Evolutionary conservation across 306 rosid genomes (phyloP), one percentile per base, ranked within the genome.

Genomic region (Hylodesmum podocarpum): DNA sequence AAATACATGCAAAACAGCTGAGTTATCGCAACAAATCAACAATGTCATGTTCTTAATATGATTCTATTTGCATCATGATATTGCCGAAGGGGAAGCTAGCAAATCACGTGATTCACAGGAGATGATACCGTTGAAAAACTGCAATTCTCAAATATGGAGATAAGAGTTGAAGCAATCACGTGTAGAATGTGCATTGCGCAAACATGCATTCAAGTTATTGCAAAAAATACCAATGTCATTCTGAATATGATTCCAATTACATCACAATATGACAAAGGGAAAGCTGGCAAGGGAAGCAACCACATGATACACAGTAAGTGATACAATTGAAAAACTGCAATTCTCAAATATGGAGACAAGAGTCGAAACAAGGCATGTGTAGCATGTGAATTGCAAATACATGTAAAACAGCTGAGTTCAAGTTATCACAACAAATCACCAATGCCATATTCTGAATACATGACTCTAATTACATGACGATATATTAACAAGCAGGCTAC

Each of bases 371-470:
- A 4, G 2, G 9, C 44, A 72, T n/a, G 33, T 62, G 54, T 62
- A 37, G 58, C 58, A 61, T 25, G 41, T 8, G 31, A 19, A 44
- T 29, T n/a, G 16, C 19, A 27, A 53, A 53, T 6, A 51, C 53
- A 41, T 15, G 43, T 22, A 34, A 4, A 50, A 63, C 61, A 37
- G 40, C 22, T 15, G 8, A 28, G 14, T 63, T 27, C 1, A 16
- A 66, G 72, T 66, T 40, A 77, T 51, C 4, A 15, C 67, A 51
- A 51, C 55, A 21, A 72, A 43, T 21, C 74, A 63, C 49, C 70
- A 6, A 18, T 29, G 1, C 25, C 51, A 72, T 46, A 37, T 15
- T 53, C 68, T 29, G 29, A 41, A 65, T 53, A n/a, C n/a, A 28
- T 31, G 53, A 73, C 34, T 54, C 59, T 37, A 63, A 63, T 22